These are phyloP conservation scores for Paralagenidium karlingii DNA, from an alignment of 352 stramenopile genomes.

Conservation along the genomic window DNA sequence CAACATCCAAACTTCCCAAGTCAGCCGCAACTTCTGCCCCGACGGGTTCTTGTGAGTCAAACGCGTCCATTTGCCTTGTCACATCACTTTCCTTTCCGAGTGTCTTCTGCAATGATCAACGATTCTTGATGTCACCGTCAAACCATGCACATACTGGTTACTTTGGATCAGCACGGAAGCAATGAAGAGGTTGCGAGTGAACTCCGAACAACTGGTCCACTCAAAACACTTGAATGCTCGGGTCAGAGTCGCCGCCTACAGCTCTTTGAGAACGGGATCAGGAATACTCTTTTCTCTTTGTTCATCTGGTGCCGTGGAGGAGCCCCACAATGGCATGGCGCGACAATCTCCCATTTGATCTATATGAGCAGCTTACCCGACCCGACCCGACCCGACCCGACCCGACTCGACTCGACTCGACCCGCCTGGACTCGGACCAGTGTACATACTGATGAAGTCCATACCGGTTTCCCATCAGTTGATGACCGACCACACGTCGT, in stretches of 20 bases:
- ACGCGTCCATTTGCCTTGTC: constrained; percentile 25
- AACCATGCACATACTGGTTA: constrained; percentile 10
- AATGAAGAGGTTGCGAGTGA: constrained; percentile 7
- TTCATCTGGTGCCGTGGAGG: no score
- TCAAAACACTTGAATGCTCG: constrained; percentile 11
- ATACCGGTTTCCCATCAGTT: no score
- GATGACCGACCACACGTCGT: no score
- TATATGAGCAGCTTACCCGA: no score
- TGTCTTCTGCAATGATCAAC: constrained; percentile 11
- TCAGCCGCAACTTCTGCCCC: constrained; percentile 30
- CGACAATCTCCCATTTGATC: no score
- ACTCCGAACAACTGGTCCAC: constrained; percentile 6
- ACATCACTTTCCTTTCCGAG: constrained; percentile 14
- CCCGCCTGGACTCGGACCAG: no score
- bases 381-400: no score
- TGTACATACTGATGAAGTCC: no score
- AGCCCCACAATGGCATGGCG: no score
- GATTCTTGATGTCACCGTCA: constrained; percentile 11
- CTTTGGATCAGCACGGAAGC: constrained; percentile 9
- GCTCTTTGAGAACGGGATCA: constrained; percentile 8
- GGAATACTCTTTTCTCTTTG: constrained; percentile 11
- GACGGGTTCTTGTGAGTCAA: constrained; percentile 28
- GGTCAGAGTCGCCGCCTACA: constrained; percentile 9
- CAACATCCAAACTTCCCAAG: constrained; percentile 16
- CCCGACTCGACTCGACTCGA: no score